A percentile compares a stretch with the other conserved stretches of the same genome.
These are phyloP conservation scores for Hygrophorus russula DNA, from an alignment of 768 basidiomycete species.

Conservation along the genomic window DNA sequence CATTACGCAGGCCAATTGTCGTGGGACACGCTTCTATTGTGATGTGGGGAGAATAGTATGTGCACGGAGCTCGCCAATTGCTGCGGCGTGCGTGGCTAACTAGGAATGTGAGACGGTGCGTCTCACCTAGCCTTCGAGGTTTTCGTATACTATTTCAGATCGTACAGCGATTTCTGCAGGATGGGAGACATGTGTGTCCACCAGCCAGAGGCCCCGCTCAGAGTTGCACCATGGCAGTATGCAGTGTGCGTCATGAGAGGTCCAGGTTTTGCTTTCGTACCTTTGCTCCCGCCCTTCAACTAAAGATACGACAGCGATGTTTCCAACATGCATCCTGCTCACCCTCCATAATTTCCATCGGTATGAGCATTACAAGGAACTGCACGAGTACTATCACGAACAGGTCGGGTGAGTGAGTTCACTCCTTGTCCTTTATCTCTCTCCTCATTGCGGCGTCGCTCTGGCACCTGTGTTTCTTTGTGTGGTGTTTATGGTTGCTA, in stretches of 20 bases:
- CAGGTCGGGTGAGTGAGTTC: constrained; percentile 26
- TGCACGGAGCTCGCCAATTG: constrained; percentile 29
- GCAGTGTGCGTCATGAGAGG: constrained; percentile 26
- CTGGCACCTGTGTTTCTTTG: too few relatives aligned
- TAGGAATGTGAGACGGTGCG: too few relatives aligned
- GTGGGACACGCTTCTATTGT: constrained; percentile 41
- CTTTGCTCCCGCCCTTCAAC: not conserved
- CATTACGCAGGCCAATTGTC: constrained; percentile 51
- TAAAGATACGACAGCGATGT: constrained; percentile 20
- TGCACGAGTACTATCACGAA: constrained; percentile 39
- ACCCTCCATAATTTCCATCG: constrained; percentile 31
- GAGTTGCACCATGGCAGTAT: too few relatives aligned
- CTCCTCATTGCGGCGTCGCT: too few relatives aligned
- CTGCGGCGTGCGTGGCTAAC: constrained; percentile 34
- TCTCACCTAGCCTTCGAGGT: not conserved
- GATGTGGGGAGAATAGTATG: constrained; percentile 33
- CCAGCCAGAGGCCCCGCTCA: constrained; percentile 28
- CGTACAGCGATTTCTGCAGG: constrained; percentile 21
- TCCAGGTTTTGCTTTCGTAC: constrained; percentile 13
- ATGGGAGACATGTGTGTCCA: constrained; percentile 16
- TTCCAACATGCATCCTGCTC: constrained; percentile 23
- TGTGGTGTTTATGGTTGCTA: too few relatives aligned
- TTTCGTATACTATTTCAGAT: not conserved
- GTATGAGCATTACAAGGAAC: constrained; percentile 23
- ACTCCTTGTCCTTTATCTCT: not conserved